A percentile compares a stretch with the other conserved stretches of the same genome.
Evolutionary conservation across 1,284 basidiomycete genomes (phyloP).

Genomic region (Pseudozyma pruni): DNA sequence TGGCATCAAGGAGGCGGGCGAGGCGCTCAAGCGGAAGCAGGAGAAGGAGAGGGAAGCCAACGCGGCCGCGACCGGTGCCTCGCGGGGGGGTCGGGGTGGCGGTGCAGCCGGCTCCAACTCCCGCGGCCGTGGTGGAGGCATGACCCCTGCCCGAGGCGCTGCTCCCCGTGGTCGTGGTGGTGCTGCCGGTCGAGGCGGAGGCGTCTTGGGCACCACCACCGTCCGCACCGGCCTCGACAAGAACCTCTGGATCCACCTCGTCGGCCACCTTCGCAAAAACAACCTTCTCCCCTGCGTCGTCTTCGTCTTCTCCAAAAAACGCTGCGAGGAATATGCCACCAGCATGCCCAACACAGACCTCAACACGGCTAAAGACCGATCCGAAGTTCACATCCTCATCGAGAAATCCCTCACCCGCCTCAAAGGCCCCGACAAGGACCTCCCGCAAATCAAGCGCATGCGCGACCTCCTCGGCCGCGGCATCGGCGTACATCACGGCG

Average conservation of each 20-base stretch:
- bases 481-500: constrained; percentile 97
- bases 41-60: constrained; percentile 90
- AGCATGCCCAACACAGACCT: constrained; percentile 90
- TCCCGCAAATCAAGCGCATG: constrained; percentile 96
- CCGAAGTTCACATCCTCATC: constrained; percentile 92
- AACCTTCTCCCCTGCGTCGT: constrained; percentile 90
- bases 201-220: constrained; percentile 31
- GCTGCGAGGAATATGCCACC: constrained; percentile 93
- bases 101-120: constrained; percentile 46
- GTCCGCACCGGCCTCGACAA: constrained; percentile 76
- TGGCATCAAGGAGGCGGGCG: constrained; percentile 79
- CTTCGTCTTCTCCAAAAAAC: constrained; percentile 96
- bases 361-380: constrained; percentile 86
- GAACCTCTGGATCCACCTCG: constrained; percentile 91
- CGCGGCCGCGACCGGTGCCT: constrained; percentile 77
- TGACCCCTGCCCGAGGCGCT: constrained; percentile 64
- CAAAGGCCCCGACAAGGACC: constrained; percentile 84
- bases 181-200: constrained; percentile 72
- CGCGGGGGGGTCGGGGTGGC: constrained; percentile 72
- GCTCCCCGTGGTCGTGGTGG: constrained; percentile 68
- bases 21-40: constrained; percentile 89
- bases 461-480: constrained; percentile 88
- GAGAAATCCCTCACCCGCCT: constrained; percentile 90
- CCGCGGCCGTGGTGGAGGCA: constrained; percentile 46
- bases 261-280: constrained; percentile 86